A percentile compares a stretch with the other conserved stretches of the same genome.
Evolutionary conservation across 331 rosid genomes (phyloP).

Genomic region (Quercus tomentella): DNA sequence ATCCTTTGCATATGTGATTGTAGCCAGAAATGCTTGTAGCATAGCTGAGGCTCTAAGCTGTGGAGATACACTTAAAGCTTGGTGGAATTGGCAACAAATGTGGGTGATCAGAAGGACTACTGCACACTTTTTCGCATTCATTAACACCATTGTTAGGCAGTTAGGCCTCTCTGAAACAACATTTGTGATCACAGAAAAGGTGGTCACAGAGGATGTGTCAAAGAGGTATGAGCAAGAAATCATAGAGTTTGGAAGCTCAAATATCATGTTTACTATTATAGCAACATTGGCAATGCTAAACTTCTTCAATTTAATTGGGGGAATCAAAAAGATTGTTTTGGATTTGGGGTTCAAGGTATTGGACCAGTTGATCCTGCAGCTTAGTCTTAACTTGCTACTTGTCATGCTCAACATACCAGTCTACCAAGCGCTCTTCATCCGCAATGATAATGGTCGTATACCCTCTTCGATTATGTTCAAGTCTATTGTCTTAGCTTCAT

Average conservation of each 20-base stretch:
- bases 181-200: conserved; percentile 48
- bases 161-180: conserved; percentile 50
- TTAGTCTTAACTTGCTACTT: conserved; percentile 35
- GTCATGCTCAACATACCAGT: conserved; percentile 47
- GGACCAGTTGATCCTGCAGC: conserved; percentile 37
- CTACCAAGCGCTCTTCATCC: conserved; percentile 59
- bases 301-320: conserved; percentile 22
- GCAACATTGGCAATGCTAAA: conserved; percentile 37
- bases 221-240: conserved; percentile 51
- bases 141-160: conserved; percentile 35
- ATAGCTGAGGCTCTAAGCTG: conserved; percentile 32
- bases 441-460: conserved; percentile 46
- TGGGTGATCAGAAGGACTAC: conserved; percentile 45
- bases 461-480: conserved; percentile 40
- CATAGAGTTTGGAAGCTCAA: conserved; percentile 57
- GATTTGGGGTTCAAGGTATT: conserved; percentile 13
- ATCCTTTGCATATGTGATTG: conserved; percentile 58
- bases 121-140: conserved; percentile 43
- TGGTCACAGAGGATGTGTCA: conserved; percentile 35
- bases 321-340: conserved; percentile 32
- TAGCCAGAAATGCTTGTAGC: conserved; percentile 39
- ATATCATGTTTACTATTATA: conserved; percentile 27
- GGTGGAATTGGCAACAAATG: conserved; percentile 75
- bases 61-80: conserved; percentile 23
- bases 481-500: conserved; percentile 37